Evolutionary conservation across 257 asterid species (phyloP).

Genomic region (Marsdenia floribunda): DNA sequence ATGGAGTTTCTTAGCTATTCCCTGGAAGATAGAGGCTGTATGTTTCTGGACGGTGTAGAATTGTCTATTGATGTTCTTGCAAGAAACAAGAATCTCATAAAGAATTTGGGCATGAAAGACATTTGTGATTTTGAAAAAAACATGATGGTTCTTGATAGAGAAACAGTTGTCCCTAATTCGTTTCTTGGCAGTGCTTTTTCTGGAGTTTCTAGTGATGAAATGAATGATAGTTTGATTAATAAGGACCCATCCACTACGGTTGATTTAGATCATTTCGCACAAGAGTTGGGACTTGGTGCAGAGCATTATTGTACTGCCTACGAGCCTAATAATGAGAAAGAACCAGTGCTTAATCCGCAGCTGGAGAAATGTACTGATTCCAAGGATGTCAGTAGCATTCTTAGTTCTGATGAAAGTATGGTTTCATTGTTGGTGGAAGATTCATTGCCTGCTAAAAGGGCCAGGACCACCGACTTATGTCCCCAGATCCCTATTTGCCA

Average conservation of each 20-base stretch:
- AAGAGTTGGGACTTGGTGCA: conserved; percentile 19
- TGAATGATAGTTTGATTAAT: conserved; percentile 6
- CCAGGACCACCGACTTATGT: conserved; percentile 24
- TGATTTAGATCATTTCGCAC: conserved; percentile 4
- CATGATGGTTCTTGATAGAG: conserved; percentile 13
- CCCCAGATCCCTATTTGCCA: conserved; percentile 47
- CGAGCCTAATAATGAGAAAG: conserved; percentile 6
- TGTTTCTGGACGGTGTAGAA: conserved; percentile 24
- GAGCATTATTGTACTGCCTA: conserved; percentile 4
- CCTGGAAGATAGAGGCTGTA: conserved; percentile 22
- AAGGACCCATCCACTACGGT: conserved; percentile 11
- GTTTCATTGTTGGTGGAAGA: conserved; percentile 27
- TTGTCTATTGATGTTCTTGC: conserved; percentile 9
- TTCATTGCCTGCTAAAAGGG: conserved; percentile 32
- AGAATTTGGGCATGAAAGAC: conserved; percentile 17
- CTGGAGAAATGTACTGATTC: conserved; percentile 12
- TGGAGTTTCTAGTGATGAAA: conserved; percentile 14
- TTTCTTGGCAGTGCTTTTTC: conserved; percentile 9
- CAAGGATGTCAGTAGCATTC: conserved; percentile 20
- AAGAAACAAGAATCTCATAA: conserved; percentile 17
- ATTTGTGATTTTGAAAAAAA: conserved; percentile 17
- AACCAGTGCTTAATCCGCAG: conserved; percentile 6
- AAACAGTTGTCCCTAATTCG: conserved; percentile 22
- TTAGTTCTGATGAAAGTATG: conserved; percentile 17
- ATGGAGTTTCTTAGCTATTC: conserved; percentile 30